These are phyloP conservation scores for Aspergillus versicolor DNA, from an alignment of 2,329 filamentous ascomycete genomes.

Conservation along the genomic window DNA sequence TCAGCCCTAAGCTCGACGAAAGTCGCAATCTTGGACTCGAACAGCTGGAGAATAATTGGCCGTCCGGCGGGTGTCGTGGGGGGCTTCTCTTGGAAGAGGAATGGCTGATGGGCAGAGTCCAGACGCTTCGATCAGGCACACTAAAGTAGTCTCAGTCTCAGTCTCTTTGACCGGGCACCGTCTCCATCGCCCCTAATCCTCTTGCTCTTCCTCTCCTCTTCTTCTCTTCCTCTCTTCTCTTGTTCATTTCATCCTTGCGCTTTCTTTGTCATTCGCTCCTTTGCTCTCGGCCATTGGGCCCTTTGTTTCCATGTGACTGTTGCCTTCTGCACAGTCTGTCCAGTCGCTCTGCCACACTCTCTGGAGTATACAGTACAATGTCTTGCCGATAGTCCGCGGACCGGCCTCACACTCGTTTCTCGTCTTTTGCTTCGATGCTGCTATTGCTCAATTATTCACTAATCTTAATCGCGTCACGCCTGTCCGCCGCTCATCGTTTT, in stretches of 20 bases:
- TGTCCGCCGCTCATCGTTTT: constrained; percentile 1
- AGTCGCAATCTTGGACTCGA: neutral
- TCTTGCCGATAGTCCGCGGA: neutral
- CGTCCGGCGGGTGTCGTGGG: neutral
- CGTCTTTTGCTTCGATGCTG: neutral
- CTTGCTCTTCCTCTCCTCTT: neutral
- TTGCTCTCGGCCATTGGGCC: neutral
- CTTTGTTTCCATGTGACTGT: neutral
- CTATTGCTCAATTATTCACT: neutral
- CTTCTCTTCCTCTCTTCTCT: neutral
- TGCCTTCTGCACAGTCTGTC: neutral
- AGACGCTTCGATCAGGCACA: constrained; percentile 11
- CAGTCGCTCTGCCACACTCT: neutral
- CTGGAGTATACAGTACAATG: constrained; percentile 5
- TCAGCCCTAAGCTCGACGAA: neutral
- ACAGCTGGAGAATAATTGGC: neutral
- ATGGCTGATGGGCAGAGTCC: constrained; percentile 8
- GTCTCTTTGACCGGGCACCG: neutral
- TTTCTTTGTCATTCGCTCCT: neutral
- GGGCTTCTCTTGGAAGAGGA: neutral
- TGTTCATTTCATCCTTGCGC: neutral
- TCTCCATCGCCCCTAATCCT: neutral
- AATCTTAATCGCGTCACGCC: neutral
- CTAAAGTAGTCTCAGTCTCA: constrained; percentile 1
- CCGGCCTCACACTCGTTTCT: neutral